Conservation (phyloP, 306 rosid genomes). For the Acacia confusa region DNA sequence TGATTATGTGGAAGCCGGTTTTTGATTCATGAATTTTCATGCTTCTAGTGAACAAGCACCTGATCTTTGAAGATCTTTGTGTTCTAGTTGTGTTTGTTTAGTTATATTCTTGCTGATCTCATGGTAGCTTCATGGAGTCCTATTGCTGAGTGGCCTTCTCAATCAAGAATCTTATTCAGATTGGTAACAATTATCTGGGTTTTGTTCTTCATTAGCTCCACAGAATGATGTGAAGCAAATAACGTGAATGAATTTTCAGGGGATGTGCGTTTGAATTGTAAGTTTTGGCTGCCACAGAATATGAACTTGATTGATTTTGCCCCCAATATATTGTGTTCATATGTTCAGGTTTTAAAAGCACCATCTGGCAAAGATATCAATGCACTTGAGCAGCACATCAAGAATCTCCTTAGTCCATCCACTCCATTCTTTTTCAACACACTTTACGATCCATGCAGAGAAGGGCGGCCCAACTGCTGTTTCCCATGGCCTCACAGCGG, state of each 20-base stretch:
- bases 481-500: constrained; percentile 41
- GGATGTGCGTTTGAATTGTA: constrained; percentile 8
- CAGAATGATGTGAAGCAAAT: constrained; percentile 10
- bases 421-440: constrained; percentile 50
- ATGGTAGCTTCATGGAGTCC: background rate
- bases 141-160: background rate
- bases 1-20: background rate
- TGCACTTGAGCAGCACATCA: constrained; percentile 47
- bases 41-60: background rate
- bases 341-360: constrained; percentile 54
- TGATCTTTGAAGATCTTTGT: background rate
- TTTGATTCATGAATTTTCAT: background rate
- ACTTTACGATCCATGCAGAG: constrained; percentile 52
- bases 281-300: background rate
- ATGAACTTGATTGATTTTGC: background rate
- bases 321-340: constrained; percentile 11
- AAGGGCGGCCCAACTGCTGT: constrained; percentile 57
- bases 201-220: background rate
- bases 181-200: background rate
- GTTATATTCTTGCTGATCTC: background rate
- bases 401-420: constrained; percentile 46
- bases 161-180: constrained; percentile 4
- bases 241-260: background rate
- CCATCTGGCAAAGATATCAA: constrained; percentile 46
- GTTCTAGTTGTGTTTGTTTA: background rate